Percentiles rank a stretch among this genome's conserved stretches.
phyloP scores from a whole-genome alignment of 2,329 filamentous ascomycete species.

The Cytospora piceae region DNA sequence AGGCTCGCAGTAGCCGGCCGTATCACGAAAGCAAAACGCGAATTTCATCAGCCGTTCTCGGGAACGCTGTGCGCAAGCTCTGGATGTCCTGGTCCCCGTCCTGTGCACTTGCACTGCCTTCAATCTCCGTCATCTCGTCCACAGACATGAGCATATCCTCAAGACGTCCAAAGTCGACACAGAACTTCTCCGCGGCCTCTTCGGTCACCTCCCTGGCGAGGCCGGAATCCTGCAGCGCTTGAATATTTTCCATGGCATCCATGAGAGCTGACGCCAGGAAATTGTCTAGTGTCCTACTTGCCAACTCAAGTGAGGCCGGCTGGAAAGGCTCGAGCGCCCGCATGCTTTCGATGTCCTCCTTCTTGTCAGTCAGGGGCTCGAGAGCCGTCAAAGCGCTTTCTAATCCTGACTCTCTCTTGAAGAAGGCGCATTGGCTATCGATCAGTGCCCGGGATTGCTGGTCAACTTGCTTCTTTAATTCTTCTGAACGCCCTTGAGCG shows the following conservation, averaged over 20 bases:
- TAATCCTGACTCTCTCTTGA: conserved; percentile 76
- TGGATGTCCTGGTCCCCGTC: conserved; percentile 33
- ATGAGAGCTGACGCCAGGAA: conserved; percentile 93
- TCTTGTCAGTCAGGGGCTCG: conserved; percentile 41
- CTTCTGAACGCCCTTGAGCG: conserved; percentile 56
- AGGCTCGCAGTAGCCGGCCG: neutral
- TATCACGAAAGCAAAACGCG: conserved; percentile 58
- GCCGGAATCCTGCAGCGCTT: conserved; percentile 70
- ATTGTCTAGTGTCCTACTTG: conserved; percentile 80
- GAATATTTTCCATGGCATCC: conserved; percentile 84
- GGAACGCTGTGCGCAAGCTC: conserved; percentile 53
- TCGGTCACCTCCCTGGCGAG: conserved; percentile 79
- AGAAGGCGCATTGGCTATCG: conserved; percentile 71
- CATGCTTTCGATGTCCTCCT: conserved; percentile 59
- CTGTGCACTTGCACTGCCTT: conserved; percentile 14
- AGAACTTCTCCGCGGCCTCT: conserved; percentile 82
- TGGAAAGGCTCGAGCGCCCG: conserved; percentile 60
- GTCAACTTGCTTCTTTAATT: conserved; percentile 61
- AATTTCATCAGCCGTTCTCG: conserved; percentile 63
- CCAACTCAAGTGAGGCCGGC: conserved; percentile 61
- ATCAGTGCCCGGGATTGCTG: conserved; percentile 61
- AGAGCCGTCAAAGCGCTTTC: conserved; percentile 64
- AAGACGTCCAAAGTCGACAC: conserved; percentile 74
- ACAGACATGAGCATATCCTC: conserved; percentile 54
- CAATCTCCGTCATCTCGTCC: conserved; percentile 43